Conservation (phyloP, 176 grass and related monocot genomes). For the Bolboschoenus planiculmis region DNA sequence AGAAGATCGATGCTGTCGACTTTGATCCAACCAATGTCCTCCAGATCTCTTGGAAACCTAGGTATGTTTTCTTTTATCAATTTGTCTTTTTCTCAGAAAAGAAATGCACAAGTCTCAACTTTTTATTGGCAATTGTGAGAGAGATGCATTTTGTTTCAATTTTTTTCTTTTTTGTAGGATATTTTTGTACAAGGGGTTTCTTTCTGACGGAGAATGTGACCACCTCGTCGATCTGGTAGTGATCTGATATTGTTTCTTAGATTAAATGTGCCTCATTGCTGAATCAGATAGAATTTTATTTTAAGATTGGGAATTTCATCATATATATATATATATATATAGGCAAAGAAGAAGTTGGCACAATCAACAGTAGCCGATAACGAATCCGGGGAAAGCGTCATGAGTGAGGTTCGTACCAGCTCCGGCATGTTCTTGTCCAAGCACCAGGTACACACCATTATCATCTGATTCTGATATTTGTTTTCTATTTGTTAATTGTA, state of each 20-base stretch:
- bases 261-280: neutral
- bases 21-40: slow-evolving; percentile 20
- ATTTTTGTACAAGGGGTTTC: slow-evolving; percentile 29
- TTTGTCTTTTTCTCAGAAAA: neutral
- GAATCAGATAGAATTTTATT: neutral
- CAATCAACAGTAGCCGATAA: slow-evolving; percentile 31
- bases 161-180: slow-evolving; percentile 7
- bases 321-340: slow-evolving; percentile 1
- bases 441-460: slow-evolving; percentile 18
- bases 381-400: slow-evolving; percentile 26
- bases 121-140: neutral
- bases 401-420: slow-evolving; percentile 30
- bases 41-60: slow-evolving; percentile 26
- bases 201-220: slow-evolving; percentile 21
- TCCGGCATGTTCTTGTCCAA: slow-evolving; percentile 36
- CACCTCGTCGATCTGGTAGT: slow-evolving; percentile 19
- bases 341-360: slow-evolving; percentile 30
- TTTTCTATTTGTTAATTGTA: neutral
- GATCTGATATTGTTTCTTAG: neutral
- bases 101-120: neutral
- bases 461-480: neutral
- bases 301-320: neutral
- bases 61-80: neutral
- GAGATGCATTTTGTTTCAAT: neutral
- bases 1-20: neutral